These are phyloP conservation scores for Coemansia sp. DNA, from an alignment of 192 early-diverging fungal species.

Conservation along the genomic window DNA sequence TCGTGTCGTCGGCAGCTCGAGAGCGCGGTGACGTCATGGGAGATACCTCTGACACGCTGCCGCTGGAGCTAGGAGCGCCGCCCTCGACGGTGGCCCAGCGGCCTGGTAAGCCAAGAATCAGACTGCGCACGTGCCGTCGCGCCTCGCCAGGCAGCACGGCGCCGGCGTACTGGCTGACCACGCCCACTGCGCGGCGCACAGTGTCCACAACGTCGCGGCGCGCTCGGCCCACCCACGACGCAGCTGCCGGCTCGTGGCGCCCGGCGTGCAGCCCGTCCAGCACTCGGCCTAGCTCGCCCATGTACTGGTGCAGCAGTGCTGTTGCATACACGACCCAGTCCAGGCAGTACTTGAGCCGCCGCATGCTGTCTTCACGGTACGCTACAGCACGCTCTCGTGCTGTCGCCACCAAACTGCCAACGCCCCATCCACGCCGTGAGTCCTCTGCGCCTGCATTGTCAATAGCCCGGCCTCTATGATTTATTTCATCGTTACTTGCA, in stretches of 20 bases:
- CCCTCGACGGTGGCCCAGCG: constrained; percentile 59
- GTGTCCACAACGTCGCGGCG: constrained; percentile 84
- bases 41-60: not conserved
- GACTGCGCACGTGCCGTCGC: constrained; percentile 71
- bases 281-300: constrained; percentile 60
- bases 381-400: constrained; percentile 64
- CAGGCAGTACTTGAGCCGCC: constrained; percentile 84
- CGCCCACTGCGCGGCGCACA: constrained; percentile 80
- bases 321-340: constrained; percentile 86
- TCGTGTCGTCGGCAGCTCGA: not conserved
- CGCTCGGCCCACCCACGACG: constrained; percentile 55
- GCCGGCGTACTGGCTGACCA: constrained; percentile 84
- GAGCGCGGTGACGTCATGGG: constrained; percentile 17
- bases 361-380: constrained; percentile 85
- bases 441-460: not conserved
- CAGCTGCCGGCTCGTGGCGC: constrained; percentile 17
- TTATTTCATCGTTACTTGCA: too few species aligned
- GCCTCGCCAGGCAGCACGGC: constrained; percentile 81
- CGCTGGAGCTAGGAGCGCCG: constrained; percentile 5
- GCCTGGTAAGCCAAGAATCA: constrained; percentile 80
- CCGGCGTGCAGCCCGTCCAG: constrained; percentile 38
- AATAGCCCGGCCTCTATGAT: too few species aligned
- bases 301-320: constrained; percentile 69
- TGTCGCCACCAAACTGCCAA: constrained; percentile 34
- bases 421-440: constrained; percentile 17